These are phyloP conservation scores for Cyclotella cryptica DNA, from an alignment of 108 stramenopile genomes.

Conservation along the genomic window DNA sequence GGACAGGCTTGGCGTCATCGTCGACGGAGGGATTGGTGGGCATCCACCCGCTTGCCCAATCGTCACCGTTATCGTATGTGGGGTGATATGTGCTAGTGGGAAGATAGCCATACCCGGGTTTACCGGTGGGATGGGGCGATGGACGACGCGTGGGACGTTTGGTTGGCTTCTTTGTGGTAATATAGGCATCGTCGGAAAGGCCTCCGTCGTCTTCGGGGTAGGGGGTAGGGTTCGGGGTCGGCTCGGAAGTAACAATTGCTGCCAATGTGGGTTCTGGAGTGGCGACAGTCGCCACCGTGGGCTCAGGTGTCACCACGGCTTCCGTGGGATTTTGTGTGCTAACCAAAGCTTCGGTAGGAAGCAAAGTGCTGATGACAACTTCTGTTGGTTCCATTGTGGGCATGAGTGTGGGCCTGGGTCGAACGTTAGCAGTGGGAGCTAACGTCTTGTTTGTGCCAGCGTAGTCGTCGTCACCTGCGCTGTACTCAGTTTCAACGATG, in stretches of 20 bases:
- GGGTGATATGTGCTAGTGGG: slow-evolving; percentile 2
- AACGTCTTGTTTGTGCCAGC: neutral
- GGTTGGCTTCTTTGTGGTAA: neutral
- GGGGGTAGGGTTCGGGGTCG: neutral
- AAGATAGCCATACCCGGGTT: neutral
- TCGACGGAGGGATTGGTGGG: slow-evolving; percentile 3
- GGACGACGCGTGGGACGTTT: too few species aligned
- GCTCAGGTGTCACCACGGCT: neutral
- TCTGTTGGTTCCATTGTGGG: too few species aligned
- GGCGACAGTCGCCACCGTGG: neutral
- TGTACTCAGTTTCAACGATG: neutral
- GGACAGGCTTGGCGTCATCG: neutral
- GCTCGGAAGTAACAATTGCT: neutral
- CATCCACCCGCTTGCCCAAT: slow-evolving; percentile 10
- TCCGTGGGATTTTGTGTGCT: neutral
- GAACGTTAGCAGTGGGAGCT: neutral
- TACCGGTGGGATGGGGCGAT: neutral
- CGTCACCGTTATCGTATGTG: slow-evolving; percentile 6
- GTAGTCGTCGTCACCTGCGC: neutral
- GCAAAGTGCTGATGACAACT: too few species aligned
- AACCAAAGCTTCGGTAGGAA: neutral
- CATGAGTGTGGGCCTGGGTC: too few species aligned
- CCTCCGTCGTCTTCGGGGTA: slow-evolving; percentile 8
- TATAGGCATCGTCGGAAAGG: neutral
- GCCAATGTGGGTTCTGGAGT: slow-evolving; percentile 1